These are phyloP conservation scores for Sporothrix brunneoviolacea DNA, from an alignment of 2,329 filamentous ascomycete genomes.

Conservation along the genomic window DNA sequence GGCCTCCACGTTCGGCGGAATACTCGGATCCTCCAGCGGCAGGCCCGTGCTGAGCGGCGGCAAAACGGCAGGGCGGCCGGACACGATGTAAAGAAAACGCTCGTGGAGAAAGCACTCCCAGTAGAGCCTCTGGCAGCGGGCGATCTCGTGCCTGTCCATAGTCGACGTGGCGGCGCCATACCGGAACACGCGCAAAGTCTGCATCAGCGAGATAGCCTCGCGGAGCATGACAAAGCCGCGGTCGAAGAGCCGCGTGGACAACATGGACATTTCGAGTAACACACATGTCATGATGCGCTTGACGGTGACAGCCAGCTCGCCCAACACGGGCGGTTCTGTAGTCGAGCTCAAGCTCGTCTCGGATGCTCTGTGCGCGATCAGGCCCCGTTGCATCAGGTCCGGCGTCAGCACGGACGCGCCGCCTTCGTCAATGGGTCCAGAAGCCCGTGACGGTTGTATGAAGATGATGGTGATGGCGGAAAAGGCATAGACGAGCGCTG, in stretches of 20 bases:
- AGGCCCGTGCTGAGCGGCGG: slow-evolving; percentile 27
- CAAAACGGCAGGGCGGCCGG: slow-evolving; percentile 36
- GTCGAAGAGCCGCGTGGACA: slow-evolving; percentile 41
- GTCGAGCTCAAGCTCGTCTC: slow-evolving; percentile 34
- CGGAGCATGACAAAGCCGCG: slow-evolving; percentile 44
- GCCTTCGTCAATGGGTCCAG: too few species aligned
- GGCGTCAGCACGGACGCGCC: too few species aligned
- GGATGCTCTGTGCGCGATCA: slow-evolving; percentile 23
- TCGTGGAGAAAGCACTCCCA: slow-evolving; percentile 53
- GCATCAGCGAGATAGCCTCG: slow-evolving; percentile 40
- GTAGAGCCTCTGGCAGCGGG: slow-evolving; percentile 42
- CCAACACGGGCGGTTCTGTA: too few species aligned
- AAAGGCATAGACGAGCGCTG: too few species aligned
- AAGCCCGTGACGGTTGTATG: too few species aligned
- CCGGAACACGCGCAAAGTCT: slow-evolving; percentile 34
- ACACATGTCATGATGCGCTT: slow-evolving; percentile 44
- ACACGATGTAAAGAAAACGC: slow-evolving; percentile 46
- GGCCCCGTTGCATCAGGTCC: slow-evolving; percentile 26
- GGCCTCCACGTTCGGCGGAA: slow-evolving; percentile 30
- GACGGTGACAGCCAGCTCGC: too few species aligned
- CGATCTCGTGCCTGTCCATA: slow-evolving; percentile 17
- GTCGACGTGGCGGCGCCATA: too few species aligned
- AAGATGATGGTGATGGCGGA: too few species aligned
- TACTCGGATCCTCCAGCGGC: slow-evolving; percentile 26
- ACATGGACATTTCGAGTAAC: slow-evolving; percentile 46